These are phyloP conservation scores for Clonostachys rosea DNA, from an alignment of 2,329 filamentous ascomycete species.

Conservation along the genomic window DNA sequence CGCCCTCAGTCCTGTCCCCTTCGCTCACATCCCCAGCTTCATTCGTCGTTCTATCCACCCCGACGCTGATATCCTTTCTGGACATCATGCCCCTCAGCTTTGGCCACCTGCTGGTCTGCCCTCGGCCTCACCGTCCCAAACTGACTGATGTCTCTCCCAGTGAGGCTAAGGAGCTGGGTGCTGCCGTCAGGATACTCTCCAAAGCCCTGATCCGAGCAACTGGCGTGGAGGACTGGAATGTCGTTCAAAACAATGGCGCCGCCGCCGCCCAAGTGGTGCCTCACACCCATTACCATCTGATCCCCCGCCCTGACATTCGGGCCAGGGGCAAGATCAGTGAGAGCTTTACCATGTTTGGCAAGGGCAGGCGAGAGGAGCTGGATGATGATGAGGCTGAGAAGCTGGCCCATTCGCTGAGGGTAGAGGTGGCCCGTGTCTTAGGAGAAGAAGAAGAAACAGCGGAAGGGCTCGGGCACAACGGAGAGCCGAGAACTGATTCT, in stretches of 20 bases:
- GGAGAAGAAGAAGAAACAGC: slow-evolving; percentile 28
- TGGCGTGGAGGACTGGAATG: slow-evolving; percentile 82
- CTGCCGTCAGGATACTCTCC: slow-evolving; percentile 67
- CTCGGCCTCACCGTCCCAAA: slow-evolving; percentile 72
- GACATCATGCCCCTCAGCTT: slow-evolving; percentile 85
- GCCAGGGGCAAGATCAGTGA: slow-evolving; percentile 47
- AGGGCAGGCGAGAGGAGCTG: slow-evolving; percentile 66
- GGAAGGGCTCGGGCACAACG: slow-evolving; percentile 11
- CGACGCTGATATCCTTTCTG: slow-evolving; percentile 77
- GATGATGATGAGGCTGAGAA: slow-evolving; percentile 68
- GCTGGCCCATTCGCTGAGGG: slow-evolving; percentile 52
- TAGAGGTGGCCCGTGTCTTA: slow-evolving; percentile 41
- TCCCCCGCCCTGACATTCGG: slow-evolving; percentile 71
- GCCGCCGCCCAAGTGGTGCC: slow-evolving; percentile 89
- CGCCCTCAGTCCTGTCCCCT: slow-evolving; percentile 21
- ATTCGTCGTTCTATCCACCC: slow-evolving; percentile 73
- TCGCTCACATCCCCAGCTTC: slow-evolving; percentile 35
- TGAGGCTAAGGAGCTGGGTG: slow-evolving; percentile 65
- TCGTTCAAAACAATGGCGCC: slow-evolving; percentile 92
- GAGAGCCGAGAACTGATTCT: slow-evolving; percentile 4
- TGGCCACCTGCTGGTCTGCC: slow-evolving; percentile 80
- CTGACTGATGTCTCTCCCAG: slow-evolving; percentile 62
- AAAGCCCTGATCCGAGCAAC: slow-evolving; percentile 65
- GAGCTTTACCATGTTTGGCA: slow-evolving; percentile 80
- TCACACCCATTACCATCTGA: slow-evolving; percentile 92